phyloP scores from a whole-genome alignment of 2,329 filamentous ascomycete species.

The Calycina herbarum region DNA sequence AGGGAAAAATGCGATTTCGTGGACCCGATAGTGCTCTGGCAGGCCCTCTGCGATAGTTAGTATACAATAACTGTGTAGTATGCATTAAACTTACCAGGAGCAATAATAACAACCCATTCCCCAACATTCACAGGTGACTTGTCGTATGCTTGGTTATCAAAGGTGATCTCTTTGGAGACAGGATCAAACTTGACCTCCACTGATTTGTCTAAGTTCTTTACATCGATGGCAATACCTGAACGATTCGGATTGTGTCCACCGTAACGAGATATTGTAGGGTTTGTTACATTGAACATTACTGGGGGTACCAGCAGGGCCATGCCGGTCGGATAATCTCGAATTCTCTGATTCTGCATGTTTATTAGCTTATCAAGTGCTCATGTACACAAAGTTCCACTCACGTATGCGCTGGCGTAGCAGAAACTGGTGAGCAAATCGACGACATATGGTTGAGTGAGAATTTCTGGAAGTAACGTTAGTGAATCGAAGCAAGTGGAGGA shows the following conservation, averaged over 20 bases:
- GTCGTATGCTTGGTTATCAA: conserved; percentile 17
- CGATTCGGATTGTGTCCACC: not conserved
- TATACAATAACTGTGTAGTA: conserved; percentile 9
- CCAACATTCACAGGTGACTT: conserved; percentile 29
- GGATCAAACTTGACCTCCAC: conserved; percentile 28
- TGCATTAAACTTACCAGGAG: conserved; percentile 12
- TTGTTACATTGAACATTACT: not conserved
- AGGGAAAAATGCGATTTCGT: conserved; percentile 31
- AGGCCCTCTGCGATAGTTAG: conserved; percentile 9
- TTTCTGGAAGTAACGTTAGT: conserved; percentile 44
- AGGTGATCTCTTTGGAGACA: conserved; percentile 26
- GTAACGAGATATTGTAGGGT: not conserved
- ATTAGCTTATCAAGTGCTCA: conserved; percentile 10
- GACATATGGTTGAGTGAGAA: conserved; percentile 74
- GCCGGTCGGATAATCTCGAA: conserved; percentile 38
- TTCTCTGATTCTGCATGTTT: conserved; percentile 19
- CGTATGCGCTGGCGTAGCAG: conserved; percentile 58
- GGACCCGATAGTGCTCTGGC: conserved; percentile 30
- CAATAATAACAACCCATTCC: conserved; percentile 32
- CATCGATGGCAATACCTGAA: not conserved
- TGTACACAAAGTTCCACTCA: conserved; percentile 19
- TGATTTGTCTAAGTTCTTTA: not conserved
- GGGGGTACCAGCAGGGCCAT: conserved; percentile 37
- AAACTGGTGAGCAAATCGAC: conserved; percentile 84
- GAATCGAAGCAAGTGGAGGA: not conserved